Evolutionary conservation across 2,329 filamentous ascomycete genomes (phyloP), one percentile per base, ranked within the genome.

Genomic region (Lecanoromycetidae sp.): DNA sequence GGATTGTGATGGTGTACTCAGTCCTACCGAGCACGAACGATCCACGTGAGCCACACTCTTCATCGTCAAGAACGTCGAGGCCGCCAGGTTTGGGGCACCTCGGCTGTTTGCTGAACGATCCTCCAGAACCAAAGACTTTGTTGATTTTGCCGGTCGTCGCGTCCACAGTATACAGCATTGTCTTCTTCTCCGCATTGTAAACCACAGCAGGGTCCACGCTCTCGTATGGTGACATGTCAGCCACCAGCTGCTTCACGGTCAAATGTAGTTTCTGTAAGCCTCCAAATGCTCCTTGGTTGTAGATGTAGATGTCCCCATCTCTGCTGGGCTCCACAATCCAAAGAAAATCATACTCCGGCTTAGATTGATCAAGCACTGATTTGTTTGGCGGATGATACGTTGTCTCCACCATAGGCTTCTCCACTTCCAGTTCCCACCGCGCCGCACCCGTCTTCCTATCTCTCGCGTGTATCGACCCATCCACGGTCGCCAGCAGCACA

Each of bases 401-500:
- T 37, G 87, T 94, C 66, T 95, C 84, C 53, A 96, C 82, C 78
- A 94, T 88, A 56, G 90, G 86, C 57, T 82, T 79, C 57, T 87
- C 84, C 52, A 84, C 79, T 64, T 87, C 79, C 52, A 94, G 75
- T 60, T 84, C 82, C 91, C 91, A 96, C 62, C 81, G 82, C 57
- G 83, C 75, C 54, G 81, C 75, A 57, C 91, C 91, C 44, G 84
- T 91, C 63, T 82, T 84, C 60, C 91, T 79, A 70, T 95, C 87
- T 66, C 80, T 80, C 64, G 90, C 88, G 70, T 94, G 85, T 60
- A 96, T 79, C 64, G 87, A 85, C 75, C 91, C 91, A 75, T 96
- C 88, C 79, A 96, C 85, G 77, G 91, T 96, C 85, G 91, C 90
- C 84, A 98, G 75, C 74, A 98, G 86, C 71, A 96, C 85, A 78